These are phyloP conservation scores for Curvularia verruculosa DNA, from an alignment of 2,329 filamentous ascomycete genomes.

Conservation along the genomic window DNA sequence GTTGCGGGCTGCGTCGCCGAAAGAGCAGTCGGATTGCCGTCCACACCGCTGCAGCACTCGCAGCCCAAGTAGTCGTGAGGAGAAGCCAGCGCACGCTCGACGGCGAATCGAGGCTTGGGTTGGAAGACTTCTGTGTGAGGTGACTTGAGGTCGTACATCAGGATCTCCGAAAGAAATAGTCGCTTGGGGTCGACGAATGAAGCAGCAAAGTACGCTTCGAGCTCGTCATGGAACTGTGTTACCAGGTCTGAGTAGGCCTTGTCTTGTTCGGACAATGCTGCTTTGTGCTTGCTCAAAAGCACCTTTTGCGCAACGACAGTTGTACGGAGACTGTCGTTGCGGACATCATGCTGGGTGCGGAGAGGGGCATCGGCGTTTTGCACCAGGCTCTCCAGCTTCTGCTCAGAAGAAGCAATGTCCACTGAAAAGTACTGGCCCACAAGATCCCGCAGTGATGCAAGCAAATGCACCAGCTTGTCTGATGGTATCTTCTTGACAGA, in stretches of 20 bases:
- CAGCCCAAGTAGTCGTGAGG: slow-evolving; percentile 81
- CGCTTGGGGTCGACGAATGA: slow-evolving; percentile 57
- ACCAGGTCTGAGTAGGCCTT: slow-evolving; percentile 71
- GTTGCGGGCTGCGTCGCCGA: slow-evolving; percentile 70
- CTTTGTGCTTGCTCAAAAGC: slow-evolving; percentile 76
- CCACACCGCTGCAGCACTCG: slow-evolving; percentile 64
- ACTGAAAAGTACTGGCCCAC: slow-evolving; percentile 27
- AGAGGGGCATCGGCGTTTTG: slow-evolving; percentile 53
- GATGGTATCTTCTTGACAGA: slow-evolving; percentile 67
- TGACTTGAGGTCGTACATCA: slow-evolving; percentile 74
- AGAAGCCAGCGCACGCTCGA: slow-evolving; percentile 73
- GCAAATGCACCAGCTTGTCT: slow-evolving; percentile 56
- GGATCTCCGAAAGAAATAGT: slow-evolving; percentile 71
- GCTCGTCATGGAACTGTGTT: slow-evolving; percentile 59
- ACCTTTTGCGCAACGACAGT: slow-evolving; percentile 83
- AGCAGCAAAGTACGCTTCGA: slow-evolving; percentile 57
- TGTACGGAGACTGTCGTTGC: slow-evolving; percentile 71
- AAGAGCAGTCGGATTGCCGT: slow-evolving; percentile 52
- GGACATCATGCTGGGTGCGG: slow-evolving; percentile 76
- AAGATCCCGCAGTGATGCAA: slow-evolving; percentile 43
- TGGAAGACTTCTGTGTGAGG: slow-evolving; percentile 77
- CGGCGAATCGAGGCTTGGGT: slow-evolving; percentile 70
- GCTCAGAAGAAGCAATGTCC: slow-evolving; percentile 26
- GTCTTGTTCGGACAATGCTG: slow-evolving; percentile 72
- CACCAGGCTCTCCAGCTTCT: slow-evolving; percentile 46